Percentiles rank a stretch among this genome's conserved stretches.
These are phyloP conservation scores for Ormosia semicastrata DNA, from an alignment of 306 rosid species.

Conservation along the genomic window DNA sequence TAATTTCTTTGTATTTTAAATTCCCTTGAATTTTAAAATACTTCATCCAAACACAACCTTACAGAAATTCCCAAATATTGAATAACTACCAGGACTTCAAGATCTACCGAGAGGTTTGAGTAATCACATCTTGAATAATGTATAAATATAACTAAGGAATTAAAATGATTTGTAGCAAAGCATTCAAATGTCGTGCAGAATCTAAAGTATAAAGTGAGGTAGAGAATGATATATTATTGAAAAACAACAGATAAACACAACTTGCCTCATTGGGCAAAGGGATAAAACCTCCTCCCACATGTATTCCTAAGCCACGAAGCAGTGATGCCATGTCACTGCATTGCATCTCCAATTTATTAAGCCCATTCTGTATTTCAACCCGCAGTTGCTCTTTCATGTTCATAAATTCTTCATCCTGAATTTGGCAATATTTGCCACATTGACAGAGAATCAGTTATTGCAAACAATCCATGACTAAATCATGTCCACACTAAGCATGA, in stretches of 20 bases:
- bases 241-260: constrained; percentile 20
- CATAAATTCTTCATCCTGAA: constrained; percentile 79
- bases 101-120: neutral
- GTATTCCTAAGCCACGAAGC: constrained; percentile 84
- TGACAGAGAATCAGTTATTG: neutral
- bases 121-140: neutral
- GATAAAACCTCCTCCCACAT: constrained; percentile 48
- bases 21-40: too few species aligned
- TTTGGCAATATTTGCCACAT: constrained; percentile 28
- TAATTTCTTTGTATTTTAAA: too few species aligned
- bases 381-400: constrained; percentile 81
- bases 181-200: constrained; percentile 8
- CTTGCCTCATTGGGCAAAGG: constrained; percentile 69
- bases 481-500: neutral
- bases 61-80: neutral
- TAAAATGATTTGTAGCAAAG: constrained; percentile 4
- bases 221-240: neutral
- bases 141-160: neutral
- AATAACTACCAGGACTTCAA: neutral
- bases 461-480: neutral
- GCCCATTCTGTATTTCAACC: constrained; percentile 62
- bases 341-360: constrained; percentile 58
- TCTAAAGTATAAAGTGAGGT: neutral
- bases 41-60: too few species aligned
- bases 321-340: constrained; percentile 75